Evolutionary conservation across 1,284 basidiomycete species (phyloP).

Genomic region (Mycosarcoma maydis): DNA sequence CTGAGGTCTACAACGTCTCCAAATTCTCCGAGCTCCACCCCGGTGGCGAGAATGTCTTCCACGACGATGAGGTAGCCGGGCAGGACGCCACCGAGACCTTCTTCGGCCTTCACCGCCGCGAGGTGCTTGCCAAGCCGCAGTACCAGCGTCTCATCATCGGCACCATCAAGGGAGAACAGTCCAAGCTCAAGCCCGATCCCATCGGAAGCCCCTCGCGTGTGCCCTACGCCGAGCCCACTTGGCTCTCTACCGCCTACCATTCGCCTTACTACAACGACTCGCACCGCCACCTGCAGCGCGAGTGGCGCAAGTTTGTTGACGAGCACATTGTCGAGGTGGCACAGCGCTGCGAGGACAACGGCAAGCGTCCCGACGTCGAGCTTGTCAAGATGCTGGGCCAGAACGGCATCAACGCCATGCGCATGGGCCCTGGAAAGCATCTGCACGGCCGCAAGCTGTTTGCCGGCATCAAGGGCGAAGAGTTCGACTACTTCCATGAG

Average conservation of each 20-base stretch:
- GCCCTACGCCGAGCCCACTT: slow-evolving; percentile 65
- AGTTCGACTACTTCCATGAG: slow-evolving; percentile 87
- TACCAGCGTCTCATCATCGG: slow-evolving; percentile 63
- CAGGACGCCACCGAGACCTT: slow-evolving; percentile 66
- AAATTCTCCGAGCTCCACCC: slow-evolving; percentile 66
- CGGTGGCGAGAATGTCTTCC: slow-evolving; percentile 63
- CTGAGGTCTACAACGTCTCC: slow-evolving; percentile 65
- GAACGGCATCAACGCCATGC: slow-evolving; percentile 60
- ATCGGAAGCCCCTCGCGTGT: slow-evolving; percentile 61
- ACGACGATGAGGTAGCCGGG: slow-evolving; percentile 63
- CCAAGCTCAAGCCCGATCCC: slow-evolving; percentile 57
- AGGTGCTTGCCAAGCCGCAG: slow-evolving; percentile 58
- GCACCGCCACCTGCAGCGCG: slow-evolving; percentile 66
- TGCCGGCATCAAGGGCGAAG: slow-evolving; percentile 85
- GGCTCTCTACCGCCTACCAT: slow-evolving; percentile 57
- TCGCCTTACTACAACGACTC: slow-evolving; percentile 68
- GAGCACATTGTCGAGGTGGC: slow-evolving; percentile 84
- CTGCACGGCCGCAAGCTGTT: slow-evolving; percentile 82
- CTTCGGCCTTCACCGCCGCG: slow-evolving; percentile 65
- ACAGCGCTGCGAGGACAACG: slow-evolving; percentile 86
- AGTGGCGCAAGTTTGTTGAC: slow-evolving; percentile 72
- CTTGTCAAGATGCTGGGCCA: slow-evolving; percentile 68
- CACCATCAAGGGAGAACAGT: slow-evolving; percentile 61
- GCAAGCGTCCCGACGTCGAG: slow-evolving; percentile 71
- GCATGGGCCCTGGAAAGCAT: slow-evolving; percentile 79